Evolutionary conservation across 73 alveolate species (phyloP), one percentile per base, ranked within the genome.

Genomic region (Breviolum minutum): DNA sequence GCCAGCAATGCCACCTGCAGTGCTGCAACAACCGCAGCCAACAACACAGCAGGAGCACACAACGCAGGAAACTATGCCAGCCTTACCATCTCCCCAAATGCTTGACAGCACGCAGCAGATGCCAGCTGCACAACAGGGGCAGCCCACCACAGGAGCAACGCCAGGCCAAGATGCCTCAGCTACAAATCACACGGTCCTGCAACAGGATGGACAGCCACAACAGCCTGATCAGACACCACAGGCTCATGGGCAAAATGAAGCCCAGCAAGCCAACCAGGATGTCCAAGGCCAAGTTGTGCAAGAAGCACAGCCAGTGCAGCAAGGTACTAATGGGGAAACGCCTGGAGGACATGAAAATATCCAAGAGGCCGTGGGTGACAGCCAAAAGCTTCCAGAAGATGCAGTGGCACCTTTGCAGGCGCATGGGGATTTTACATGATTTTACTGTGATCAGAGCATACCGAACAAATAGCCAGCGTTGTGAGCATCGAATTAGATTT

Each of bases 341-440:
- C 29, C 5, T 24, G 82, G 82, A 40, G 54, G 54, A 73, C 26
- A 16, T 73, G 24, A 54, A 73, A 12, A 54, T 29, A 69, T 20
- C 77, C 82, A 73, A 73, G 82, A 40, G 82, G 82, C 82, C 48
- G 20, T 73, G 27, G 82, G 48, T 40, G 40, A 24, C 82, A 40
- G 27, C 86, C 63, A 77, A 26, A 77, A 77, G 86, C 86, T 73
- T 73, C 82, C 62, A n/a, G 86, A 77, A 29, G 86, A 27, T 77
- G 63, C n/a, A 27, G 86, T 26, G 86, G 24, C 86, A 77, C 86
- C 86, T 77, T 2, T 77, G n/a, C 86, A 77, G 86, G 86, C 86
- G 54, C 54, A 40, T 40, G 54, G 54, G 54, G 54, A 40, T 40
- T n/a, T n/a, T n/a, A n/a, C n/a, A n/a, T n/a, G n/a, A n/a, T n/a